These are phyloP conservation scores for Plantago coronopus DNA, from an alignment of 305 asterid species.

Conservation along the genomic window DNA sequence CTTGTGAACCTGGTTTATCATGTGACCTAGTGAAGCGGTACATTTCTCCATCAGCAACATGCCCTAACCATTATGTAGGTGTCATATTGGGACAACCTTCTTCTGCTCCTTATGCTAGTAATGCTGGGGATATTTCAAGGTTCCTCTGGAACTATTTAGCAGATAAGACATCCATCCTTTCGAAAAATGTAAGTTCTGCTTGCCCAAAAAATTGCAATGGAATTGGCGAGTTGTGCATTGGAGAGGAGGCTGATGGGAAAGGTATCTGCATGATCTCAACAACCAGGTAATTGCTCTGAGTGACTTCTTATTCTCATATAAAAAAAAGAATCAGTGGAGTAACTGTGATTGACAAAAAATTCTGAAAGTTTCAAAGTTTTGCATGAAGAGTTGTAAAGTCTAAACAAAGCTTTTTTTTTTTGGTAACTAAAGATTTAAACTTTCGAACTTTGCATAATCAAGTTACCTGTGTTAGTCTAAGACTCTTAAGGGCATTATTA, in stretches of 20 bases:
- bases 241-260: conserved; percentile 61
- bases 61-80: conserved; percentile 89
- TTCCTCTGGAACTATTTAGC: conserved; percentile 89
- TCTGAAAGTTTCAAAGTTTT: too few relatives aligned
- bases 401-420: too few relatives aligned
- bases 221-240: conserved; percentile 62
- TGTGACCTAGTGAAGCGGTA: conserved; percentile 75
- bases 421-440: too few relatives aligned
- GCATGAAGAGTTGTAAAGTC: too few relatives aligned
- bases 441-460: too few relatives aligned
- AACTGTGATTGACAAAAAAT: too few relatives aligned
- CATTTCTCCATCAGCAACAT: conserved; percentile 64
- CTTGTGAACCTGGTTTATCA: conserved; percentile 78
- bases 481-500: too few relatives aligned
- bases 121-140: conserved; percentile 81
- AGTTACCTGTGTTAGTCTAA: too few relatives aligned
- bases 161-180: conserved; percentile 61
- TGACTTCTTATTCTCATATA: not conserved
- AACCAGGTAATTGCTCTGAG: conserved; percentile 53
- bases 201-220: conserved; percentile 70
- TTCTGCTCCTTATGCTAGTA: conserved; percentile 45
- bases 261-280: conserved; percentile 79
- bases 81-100: conserved; percentile 81
- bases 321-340: too few relatives aligned
- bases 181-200: conserved; percentile 46